Conservation (phyloP, 2,329 filamentous ascomycete genomes). For the Ophiocordyceps polyrhachis-furcata region DNA sequence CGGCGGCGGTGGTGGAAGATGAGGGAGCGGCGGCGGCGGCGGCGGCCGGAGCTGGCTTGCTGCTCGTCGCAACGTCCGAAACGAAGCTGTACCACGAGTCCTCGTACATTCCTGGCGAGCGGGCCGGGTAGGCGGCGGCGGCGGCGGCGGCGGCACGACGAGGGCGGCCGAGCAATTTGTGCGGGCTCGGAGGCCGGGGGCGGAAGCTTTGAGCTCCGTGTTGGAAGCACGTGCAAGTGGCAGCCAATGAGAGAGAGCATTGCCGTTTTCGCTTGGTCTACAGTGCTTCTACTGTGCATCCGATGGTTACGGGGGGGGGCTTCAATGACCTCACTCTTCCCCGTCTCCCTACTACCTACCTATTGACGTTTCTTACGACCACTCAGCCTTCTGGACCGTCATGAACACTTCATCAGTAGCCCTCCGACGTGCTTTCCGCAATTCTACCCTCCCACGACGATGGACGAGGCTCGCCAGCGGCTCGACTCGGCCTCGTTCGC, state of each 20-base stretch:
- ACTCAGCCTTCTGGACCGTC: not conserved
- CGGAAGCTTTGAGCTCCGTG: not conserved
- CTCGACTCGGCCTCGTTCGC: conserved; percentile 5
- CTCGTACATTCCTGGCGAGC: conserved; percentile 45
- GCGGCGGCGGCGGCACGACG: not conserved
- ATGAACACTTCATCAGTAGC: conserved; percentile 15
- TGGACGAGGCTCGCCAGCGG: conserved; percentile 13
- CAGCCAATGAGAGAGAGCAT: not conserved
- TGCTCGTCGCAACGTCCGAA: conserved; percentile 38
- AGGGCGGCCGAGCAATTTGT: not conserved
- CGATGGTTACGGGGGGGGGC: not conserved
- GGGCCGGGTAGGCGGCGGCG: not conserved
- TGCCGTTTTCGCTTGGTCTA: not conserved
- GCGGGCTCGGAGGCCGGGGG: not conserved
- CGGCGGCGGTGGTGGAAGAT: conserved; percentile 8
- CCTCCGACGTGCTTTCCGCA: conserved; percentile 10
- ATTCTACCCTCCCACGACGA: conserved; percentile 9
- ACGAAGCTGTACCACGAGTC: conserved; percentile 72
- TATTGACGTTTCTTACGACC: not conserved
- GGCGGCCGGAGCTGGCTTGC: conserved; percentile 19
- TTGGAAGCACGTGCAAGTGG: not conserved
- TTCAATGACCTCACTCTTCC: not conserved
- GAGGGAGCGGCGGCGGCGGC: conserved; percentile 4
- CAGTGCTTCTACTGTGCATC: not conserved
- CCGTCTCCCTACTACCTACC: no score